Conservation (phyloP, 805 yeast species). For the Kodamaea nitidulidarum region DNA sequence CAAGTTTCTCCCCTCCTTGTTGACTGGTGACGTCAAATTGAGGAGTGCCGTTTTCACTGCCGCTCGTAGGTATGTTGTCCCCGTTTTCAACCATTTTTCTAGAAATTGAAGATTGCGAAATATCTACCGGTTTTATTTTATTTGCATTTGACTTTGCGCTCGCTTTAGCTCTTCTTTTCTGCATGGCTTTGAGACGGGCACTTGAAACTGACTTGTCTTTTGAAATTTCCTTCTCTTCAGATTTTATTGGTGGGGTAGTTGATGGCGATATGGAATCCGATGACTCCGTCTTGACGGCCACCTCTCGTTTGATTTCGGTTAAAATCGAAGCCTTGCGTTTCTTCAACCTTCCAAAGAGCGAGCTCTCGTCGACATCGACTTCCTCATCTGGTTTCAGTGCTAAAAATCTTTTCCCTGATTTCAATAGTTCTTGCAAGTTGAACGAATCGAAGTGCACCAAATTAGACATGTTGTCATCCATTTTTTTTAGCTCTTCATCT, state of each 20-base stretch:
- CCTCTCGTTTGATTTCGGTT: slow-evolving; percentile 14
- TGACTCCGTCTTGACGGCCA: slow-evolving; percentile 11
- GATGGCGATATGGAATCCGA: slow-evolving; percentile 15
- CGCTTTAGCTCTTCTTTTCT: slow-evolving; percentile 82
- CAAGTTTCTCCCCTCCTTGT: slow-evolving; percentile 74
- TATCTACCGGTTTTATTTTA: slow-evolving; percentile 53
- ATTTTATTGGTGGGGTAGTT: slow-evolving; percentile 16
- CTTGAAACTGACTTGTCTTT: slow-evolving; percentile 37
- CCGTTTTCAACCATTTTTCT: slow-evolving; percentile 46
- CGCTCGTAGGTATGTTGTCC: slow-evolving; percentile 15
- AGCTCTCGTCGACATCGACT: slow-evolving; percentile 33
- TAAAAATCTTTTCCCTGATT: slow-evolving; percentile 51
- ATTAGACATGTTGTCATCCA: slow-evolving; percentile 37
- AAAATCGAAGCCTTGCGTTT: slow-evolving; percentile 45
- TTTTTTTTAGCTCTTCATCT: slow-evolving; percentile 39
- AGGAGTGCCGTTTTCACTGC: slow-evolving; percentile 20
- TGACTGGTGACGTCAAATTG: slow-evolving; percentile 69
- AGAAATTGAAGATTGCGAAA: slow-evolving; percentile 68
- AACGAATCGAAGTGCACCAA: slow-evolving; percentile 49
- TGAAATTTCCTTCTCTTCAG: slow-evolving; percentile 8
- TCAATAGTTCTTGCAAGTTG: slow-evolving; percentile 45
- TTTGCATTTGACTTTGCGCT: slow-evolving; percentile 50
- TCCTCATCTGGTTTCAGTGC: slow-evolving; percentile 44
- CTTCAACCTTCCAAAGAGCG: slow-evolving; percentile 45
- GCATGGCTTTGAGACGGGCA: slow-evolving; percentile 89